Conservation (phyloP, 1,139 yeast genomes). For the Ogataea hybrid region DNA sequence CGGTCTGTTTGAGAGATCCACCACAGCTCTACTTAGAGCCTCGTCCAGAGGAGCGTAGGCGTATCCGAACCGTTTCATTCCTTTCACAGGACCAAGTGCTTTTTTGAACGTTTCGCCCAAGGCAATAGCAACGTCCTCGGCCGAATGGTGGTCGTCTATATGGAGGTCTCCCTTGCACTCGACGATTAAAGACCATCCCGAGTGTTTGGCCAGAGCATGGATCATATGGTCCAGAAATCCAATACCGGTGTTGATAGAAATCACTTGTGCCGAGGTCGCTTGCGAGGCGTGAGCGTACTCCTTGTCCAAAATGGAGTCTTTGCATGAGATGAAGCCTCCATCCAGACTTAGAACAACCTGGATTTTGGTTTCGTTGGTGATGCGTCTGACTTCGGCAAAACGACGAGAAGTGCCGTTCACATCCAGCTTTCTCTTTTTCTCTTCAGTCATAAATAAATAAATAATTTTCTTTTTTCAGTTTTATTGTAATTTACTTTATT, state of each 20-base stretch:
- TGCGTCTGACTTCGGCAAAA: conserved; percentile 59
- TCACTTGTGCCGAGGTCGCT: conserved; percentile 61
- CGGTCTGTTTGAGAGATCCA: conserved; percentile 90
- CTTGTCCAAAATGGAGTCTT: conserved; percentile 47
- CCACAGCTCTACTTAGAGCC: conserved; percentile 91
- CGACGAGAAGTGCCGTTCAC: conserved; percentile 22
- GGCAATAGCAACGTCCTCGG: conserved; percentile 94
- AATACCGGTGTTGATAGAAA: conserved; percentile 83
- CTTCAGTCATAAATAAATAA: conserved; percentile 14
- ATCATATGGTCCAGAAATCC: conserved; percentile 98
- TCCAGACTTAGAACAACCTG: conserved; percentile 81
- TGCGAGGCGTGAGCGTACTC: conserved; percentile 55
- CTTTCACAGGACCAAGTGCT: conserved; percentile 86
- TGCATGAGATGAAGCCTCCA: conserved; percentile 72
- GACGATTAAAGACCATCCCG: conserved; percentile 90
- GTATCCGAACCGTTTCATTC: conserved; percentile 89
- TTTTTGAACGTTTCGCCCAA: conserved; percentile 85
- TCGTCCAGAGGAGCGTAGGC: conserved; percentile 97
- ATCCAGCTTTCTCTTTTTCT: conserved; percentile 20
- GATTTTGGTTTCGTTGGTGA: conserved; percentile 91
- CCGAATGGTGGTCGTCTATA: conserved; percentile 95
- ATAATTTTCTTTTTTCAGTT: not conserved
- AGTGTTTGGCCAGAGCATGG: conserved; percentile 93
- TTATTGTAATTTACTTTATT: not conserved
- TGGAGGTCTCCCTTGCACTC: conserved; percentile 94